Conservation (phyloP, 2,329 filamentous ascomycete genomes). For the Claviceps maximensis region DNA sequence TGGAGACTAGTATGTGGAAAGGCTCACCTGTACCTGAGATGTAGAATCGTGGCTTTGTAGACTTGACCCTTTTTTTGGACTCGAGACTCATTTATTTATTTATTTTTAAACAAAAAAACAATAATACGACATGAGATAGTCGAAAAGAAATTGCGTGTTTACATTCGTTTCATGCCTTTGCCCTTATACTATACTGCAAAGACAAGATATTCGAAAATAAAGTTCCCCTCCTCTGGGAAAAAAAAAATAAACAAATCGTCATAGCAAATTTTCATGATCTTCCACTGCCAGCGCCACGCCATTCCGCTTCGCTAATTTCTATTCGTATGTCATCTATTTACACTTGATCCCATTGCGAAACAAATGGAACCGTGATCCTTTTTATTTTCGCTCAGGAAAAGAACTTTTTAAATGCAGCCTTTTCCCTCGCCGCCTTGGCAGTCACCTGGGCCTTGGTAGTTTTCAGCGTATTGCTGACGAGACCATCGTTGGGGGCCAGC, state of each 20-base stretch:
- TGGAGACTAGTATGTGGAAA: no score
- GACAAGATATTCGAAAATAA: neutral
- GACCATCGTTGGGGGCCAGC: conserved; percentile 62
- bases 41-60: no score
- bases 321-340: neutral
- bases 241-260: neutral
- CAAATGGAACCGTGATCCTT: no score
- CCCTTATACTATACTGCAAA: no score
- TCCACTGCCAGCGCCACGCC: neutral
- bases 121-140: no score
- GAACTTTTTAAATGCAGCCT: conserved; percentile 85
- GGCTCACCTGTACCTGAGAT: no score
- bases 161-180: no score
- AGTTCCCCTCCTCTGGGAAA: no score
- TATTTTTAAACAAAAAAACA: no score
- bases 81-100: no score
- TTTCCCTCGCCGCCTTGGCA: conserved; percentile 72
- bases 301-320: neutral
- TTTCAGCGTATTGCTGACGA: conserved; percentile 60
- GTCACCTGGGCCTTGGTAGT: conserved; percentile 65
- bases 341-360: neutral
- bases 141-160: no score
- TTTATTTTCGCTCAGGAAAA: conserved; percentile 39
- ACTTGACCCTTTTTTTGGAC: no score
- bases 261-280: neutral